Base-by-base conservation (phyloP, 2,329 filamentous ascomycete genomes). In the Fusarium cicatricum region DNA sequence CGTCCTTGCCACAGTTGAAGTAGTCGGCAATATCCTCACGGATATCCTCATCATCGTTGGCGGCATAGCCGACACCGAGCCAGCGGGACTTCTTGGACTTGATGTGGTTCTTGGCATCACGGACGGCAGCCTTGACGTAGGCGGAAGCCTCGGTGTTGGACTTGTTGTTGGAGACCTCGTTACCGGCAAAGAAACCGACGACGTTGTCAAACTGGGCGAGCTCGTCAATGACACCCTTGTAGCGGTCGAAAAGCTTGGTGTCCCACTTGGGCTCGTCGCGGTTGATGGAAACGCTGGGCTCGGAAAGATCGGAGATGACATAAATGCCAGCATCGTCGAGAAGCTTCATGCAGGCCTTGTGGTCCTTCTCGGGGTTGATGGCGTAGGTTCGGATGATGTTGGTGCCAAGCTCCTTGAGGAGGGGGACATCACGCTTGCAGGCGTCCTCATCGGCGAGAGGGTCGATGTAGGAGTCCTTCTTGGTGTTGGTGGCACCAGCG, bases 161-260 rank as follows among this genome's bases (percentile, higher is more conserved):
- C 67, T 83, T 82, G 70, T 88, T 85, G 82, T 97, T 96, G 69
- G 92, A 89, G 60, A 99, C 95, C 80, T 99, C 95, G 79, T 99
- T 99, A 74, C 95, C 95, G 67, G 93, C 94, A 75, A 99, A 98
- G 88, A 98, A 99, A 70, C 95, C 95, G 62, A 99, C 87, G 45
- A 91, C 88, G 79, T 99, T 99, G 77, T 85, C 84, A 83, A 96
- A 98, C 73, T 90, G 82, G 67, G 84, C 82, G 70, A 99, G 81
- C 60, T 85, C 82, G 72, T 98, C 93, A 56, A 99, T 80, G 58
- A 99, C 95, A 28, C 79, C 78, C 53, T 88, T 90, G 83, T 98
- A 99, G 62, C 92, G 91, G 31, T 82, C 74, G 79, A 88, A 96
- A 42, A 97, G 83, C 11, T 84, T 83, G 47, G 87, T 84, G 73